phyloP scores from a whole-genome alignment of 805 yeast species.

The Starmera quercuum region DNA sequence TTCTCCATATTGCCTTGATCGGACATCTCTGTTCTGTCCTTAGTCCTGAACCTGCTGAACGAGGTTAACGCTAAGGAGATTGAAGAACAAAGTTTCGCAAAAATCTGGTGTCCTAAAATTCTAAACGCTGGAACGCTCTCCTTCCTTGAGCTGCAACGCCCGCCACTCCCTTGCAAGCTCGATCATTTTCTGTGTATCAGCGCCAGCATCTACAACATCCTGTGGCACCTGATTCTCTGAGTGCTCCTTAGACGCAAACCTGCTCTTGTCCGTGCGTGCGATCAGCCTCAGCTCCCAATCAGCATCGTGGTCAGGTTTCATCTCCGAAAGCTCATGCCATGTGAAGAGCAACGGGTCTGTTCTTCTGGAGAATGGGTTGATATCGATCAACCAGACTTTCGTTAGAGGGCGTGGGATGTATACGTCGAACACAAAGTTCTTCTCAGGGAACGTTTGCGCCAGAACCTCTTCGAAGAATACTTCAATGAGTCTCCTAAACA shows the following conservation, averaged over 20 bases:
- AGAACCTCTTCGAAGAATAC: slow-evolving; percentile 46
- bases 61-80: too few relatives aligned
- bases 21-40: too few relatives aligned
- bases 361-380: slow-evolving; percentile 75
- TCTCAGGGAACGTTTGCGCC: slow-evolving; percentile 42
- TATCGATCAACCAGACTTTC: slow-evolving; percentile 65
- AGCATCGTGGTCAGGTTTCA: slow-evolving; percentile 22
- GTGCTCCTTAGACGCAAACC: slow-evolving; percentile 76
- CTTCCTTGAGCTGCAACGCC: slow-evolving; percentile 24
- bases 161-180: slow-evolving; percentile 61
- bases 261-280: slow-evolving; percentile 57
- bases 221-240: slow-evolving; percentile 88
- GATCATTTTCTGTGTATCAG: slow-evolving; percentile 60
- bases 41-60: too few relatives aligned
- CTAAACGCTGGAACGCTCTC: too few relatives aligned
- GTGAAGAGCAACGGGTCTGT: slow-evolving; percentile 75
- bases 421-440: slow-evolving; percentile 65
- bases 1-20: too few relatives aligned
- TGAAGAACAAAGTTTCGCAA: too few relatives aligned
- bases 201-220: slow-evolving; percentile 81
- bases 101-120: too few relatives aligned
- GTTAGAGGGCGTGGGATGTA: slow-evolving; percentile 73
- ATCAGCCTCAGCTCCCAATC: slow-evolving; percentile 57
- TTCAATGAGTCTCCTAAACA: slow-evolving; percentile 40
- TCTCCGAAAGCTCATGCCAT: slow-evolving; percentile 68